Evolutionary conservation across 75 land plant genomes (phyloP).

Genomic region (Cunninghamia lanceolata): DNA sequence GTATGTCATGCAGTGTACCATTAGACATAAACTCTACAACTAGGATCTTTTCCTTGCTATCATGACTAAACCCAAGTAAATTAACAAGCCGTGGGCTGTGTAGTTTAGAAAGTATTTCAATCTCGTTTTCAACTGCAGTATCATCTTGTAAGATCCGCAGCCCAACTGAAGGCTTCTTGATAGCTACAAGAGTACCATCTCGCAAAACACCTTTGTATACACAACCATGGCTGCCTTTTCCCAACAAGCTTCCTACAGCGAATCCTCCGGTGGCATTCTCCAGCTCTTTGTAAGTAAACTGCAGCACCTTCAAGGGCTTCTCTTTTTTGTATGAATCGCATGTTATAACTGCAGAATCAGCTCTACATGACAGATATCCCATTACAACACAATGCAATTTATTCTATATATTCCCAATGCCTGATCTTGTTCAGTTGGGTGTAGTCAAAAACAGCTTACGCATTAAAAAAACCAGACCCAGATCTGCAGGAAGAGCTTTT

Average conservation of each 20-base stretch:
- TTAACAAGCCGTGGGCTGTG: conserved; percentile 72
- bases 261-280: conserved; percentile 58
- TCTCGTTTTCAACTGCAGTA: conserved; percentile 74
- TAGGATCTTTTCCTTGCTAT: conserved; percentile 40
- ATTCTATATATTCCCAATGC: not conserved
- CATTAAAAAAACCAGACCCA: not conserved
- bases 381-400: conserved; percentile 1
- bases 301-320: conserved; percentile 23
- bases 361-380: conserved; percentile 18
- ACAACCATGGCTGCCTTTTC: conserved; percentile 74
- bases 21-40: conserved; percentile 87
- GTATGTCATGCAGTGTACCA: conserved; percentile 74
- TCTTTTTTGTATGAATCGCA: conserved; percentile 22
- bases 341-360: conserved; percentile 9
- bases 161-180: conserved; percentile 44
- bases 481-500: not conserved
- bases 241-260: conserved; percentile 45
- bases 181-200: conserved; percentile 57
- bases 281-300: conserved; percentile 61
- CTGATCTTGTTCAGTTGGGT: not conserved
- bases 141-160: conserved; percentile 23
- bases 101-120: conserved; percentile 64
- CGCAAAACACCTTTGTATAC: conserved; percentile 65
- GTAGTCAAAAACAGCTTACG: not conserved
- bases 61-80: conserved; percentile 61